Evolutionary conservation across 2,329 filamentous ascomycete genomes (phyloP).

Genomic region (Fusarium sp.): DNA sequence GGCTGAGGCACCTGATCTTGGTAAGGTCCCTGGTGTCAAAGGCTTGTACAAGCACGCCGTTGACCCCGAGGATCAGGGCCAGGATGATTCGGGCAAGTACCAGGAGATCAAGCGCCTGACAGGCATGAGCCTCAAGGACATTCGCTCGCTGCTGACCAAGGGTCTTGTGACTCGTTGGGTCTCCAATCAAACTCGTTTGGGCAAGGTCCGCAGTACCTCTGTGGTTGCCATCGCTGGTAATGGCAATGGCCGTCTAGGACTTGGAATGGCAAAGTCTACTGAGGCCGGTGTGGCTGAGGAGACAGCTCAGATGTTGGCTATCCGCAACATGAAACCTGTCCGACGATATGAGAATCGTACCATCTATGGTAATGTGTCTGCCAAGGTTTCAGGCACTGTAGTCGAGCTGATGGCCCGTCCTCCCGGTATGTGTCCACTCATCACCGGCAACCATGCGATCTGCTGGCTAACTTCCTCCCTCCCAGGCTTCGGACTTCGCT

Average conservation of each 20-base stretch:
- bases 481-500: constrained; percentile 90
- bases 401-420: constrained; percentile 83
- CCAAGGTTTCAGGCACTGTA: constrained; percentile 87
- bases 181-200: constrained; percentile 92
- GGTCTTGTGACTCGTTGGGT: constrained; percentile 77
- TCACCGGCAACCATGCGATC: background rate
- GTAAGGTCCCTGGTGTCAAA: constrained; percentile 61
- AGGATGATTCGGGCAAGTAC: constrained; percentile 60
- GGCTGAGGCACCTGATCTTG: constrained; percentile 58
- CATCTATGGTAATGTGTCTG: constrained; percentile 83
- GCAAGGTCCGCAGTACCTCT: constrained; percentile 84
- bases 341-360: constrained; percentile 90
- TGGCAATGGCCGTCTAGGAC: constrained; percentile 81
- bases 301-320: constrained; percentile 82
- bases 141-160: constrained; percentile 70
- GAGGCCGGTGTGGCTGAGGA: constrained; percentile 72
- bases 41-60: constrained; percentile 58
- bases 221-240: constrained; percentile 86
- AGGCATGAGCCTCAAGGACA: constrained; percentile 61
- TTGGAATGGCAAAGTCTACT: constrained; percentile 88
- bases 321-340: constrained; percentile 93
- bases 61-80: constrained; percentile 59
- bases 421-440: constrained; percentile 72
- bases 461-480: background rate
- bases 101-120: constrained; percentile 63